phyloP scores from a whole-genome alignment of 176 grass and related monocot species.

The Ensete ventricosum region DNA sequence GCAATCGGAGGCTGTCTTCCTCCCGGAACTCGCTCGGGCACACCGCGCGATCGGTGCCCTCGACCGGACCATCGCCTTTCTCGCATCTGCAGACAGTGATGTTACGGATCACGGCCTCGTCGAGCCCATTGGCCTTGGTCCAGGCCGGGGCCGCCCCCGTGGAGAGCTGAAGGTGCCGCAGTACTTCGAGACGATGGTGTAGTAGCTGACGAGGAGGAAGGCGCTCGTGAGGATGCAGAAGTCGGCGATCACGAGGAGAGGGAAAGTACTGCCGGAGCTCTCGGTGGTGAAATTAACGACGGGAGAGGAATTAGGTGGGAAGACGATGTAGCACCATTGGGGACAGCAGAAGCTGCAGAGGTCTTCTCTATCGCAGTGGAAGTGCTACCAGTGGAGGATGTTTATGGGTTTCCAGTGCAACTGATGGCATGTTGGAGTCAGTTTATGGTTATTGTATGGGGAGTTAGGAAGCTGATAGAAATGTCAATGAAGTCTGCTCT shows the following conservation, averaged over 20 bases:
- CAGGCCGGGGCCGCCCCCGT: neutral
- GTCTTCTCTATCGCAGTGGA: neutral
- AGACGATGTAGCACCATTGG: constrained; percentile 3
- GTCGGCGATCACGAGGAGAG: neutral
- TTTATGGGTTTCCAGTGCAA: too few species aligned
- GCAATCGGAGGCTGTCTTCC: constrained; percentile 70
- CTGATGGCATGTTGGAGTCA: too few species aligned
- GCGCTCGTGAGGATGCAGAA: neutral
- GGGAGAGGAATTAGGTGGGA: neutral
- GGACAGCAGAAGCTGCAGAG: constrained; percentile 10
- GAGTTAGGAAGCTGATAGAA: too few species aligned
- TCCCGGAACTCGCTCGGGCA: constrained; percentile 88
- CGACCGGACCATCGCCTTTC: constrained; percentile 46
- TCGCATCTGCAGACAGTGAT: constrained; percentile 75
- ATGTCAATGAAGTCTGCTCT: too few species aligned
- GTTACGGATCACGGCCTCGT: constrained; percentile 64
- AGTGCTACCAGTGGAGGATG: too few species aligned
- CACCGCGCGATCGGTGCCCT: constrained; percentile 69
- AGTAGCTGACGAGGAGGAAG: constrained; percentile 15
- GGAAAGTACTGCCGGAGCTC: neutral
- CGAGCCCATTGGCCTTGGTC: neutral
- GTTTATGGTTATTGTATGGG: too few species aligned
- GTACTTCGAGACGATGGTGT: constrained; percentile 8
- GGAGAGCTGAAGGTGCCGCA: constrained; percentile 3
- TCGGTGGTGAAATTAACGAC: neutral